Conservation (phyloP, 805 yeast species). For the Saccharomyces jurei region DNA sequence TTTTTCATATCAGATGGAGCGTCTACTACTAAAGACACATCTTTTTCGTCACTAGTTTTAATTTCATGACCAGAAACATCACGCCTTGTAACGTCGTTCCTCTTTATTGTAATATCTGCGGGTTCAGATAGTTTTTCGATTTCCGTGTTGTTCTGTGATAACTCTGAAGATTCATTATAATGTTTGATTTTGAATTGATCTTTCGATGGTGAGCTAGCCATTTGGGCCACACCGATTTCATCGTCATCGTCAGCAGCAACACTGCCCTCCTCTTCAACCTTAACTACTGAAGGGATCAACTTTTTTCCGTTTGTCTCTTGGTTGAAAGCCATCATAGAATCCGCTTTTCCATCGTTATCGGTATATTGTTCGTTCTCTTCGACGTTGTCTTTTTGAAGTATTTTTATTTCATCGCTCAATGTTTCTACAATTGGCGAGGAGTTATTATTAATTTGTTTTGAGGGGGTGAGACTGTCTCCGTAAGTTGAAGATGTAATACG, state of each 20-base stretch:
- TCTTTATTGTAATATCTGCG: background rate
- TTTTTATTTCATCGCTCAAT: background rate
- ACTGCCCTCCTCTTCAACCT: background rate
- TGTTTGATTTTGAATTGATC: conserved; percentile 12
- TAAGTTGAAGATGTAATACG: background rate
- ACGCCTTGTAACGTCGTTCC: background rate
- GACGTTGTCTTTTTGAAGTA: background rate
- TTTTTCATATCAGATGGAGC: background rate
- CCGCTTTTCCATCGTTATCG: background rate
- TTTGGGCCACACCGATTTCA: conserved; percentile 14
- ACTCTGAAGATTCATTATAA: conserved; percentile 4
- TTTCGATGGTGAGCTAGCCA: conserved; percentile 17
- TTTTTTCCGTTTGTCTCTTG: background rate
- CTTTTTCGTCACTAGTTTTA: background rate
- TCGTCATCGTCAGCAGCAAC: conserved; percentile 9
- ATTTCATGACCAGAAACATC: background rate
- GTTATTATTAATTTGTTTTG: background rate
- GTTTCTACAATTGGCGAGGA: background rate
- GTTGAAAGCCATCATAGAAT: background rate
- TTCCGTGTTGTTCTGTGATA: conserved; percentile 4
- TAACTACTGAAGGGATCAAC: background rate
- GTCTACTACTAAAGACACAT: background rate
- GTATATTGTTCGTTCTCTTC: background rate
- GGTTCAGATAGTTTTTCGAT: conserved; percentile 1
- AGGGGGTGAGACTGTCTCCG: background rate